Base-by-base conservation (phyloP, 23 red algal species). In the Agarophyton chilense region DNA sequence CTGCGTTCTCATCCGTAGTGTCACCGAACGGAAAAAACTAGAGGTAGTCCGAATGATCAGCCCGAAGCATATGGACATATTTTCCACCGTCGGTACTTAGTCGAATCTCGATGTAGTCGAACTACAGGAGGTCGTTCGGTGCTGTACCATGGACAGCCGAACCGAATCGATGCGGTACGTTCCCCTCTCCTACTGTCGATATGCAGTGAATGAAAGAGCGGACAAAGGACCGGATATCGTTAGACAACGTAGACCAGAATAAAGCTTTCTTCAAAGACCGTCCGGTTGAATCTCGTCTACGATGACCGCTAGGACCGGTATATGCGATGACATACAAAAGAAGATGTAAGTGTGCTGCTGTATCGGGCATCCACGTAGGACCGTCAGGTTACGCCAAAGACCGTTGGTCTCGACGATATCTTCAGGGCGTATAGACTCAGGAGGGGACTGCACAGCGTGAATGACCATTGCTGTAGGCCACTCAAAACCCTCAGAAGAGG, bases 41-140 rank as follows among this genome's bases (percentile, higher is more conserved):
- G 6, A 68, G 43, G 61, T 84, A 84, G 52, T 68, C 80, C 14
- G 80, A 84, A 68, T 70, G 46, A 25, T 82, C 35, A 13, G 62
- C 78, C 2, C 41, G 32, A 11, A 82, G 52, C 52, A 82, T 82
- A 5, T 72, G 46, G 44, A 72, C 25, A 28, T 86, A 86, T 62
- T 22, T 14, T 86, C 17, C 16, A 9, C 34, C 64, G 62, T 13
- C 0, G 18, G 26, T 86, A 8, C 14, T 25, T 13, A 28, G 32
- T 35, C 51, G 62, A 44, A 86, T 12, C 21, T 72, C 60, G 38
- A 72, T 52, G 82, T 86, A 72, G 62, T 86, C 82, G 66, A 88
- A 88, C 47, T 76, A 66, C 1, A 88, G 42, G 12, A 88, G 52
- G 38, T 88, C 65, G 66, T 88, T 75, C 9, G 47, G 24, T 41